Conservation (phyloP, 2,329 filamentous ascomycete genomes). For the Scleromitrula shiraiana region DNA sequence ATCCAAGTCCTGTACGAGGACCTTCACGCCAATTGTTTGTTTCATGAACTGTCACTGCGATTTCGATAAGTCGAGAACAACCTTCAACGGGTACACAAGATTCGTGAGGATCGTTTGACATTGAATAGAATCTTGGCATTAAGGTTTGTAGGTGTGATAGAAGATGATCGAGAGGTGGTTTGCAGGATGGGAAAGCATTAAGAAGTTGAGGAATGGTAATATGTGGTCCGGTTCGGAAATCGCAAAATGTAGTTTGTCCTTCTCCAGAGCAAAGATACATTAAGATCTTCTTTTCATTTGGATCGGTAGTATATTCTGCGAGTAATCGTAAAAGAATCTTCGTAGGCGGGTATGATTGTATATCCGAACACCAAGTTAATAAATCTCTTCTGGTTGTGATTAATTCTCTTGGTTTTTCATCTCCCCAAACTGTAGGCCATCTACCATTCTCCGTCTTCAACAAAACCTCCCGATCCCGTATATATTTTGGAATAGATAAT, state of each 20-base stretch:
- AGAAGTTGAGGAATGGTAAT: slow-evolving; percentile 81
- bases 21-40: slow-evolving; percentile 68
- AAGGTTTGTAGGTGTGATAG: slow-evolving; percentile 75
- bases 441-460: slow-evolving; percentile 73
- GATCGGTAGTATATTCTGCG: slow-evolving; percentile 72
- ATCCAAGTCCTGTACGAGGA: slow-evolving; percentile 74
- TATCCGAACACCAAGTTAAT: slow-evolving; percentile 91
- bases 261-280: slow-evolving; percentile 80
- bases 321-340: slow-evolving; percentile 80
- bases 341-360: slow-evolving; percentile 86
- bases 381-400: slow-evolving; percentile 83
- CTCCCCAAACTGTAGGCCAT: slow-evolving; percentile 98
- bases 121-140: slow-evolving; percentile 97
- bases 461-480: slow-evolving; percentile 75
- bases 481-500: slow-evolving; percentile 70
- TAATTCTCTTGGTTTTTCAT: slow-evolving; percentile 77
- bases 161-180: slow-evolving; percentile 76
- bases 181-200: slow-evolving; percentile 82
- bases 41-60: slow-evolving; percentile 95
- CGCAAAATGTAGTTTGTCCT: slow-evolving; percentile 87
- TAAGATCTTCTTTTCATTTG: slow-evolving; percentile 82
- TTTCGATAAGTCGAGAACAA: slow-evolving; percentile 77
- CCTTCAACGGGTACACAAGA: slow-evolving; percentile 25
- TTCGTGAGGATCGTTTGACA: slow-evolving; percentile 91
- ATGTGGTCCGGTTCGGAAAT: slow-evolving; percentile 83